These are phyloP conservation scores for Rhodamnia argentea DNA, from an alignment of 345 rosid genomes.

Conservation along the genomic window DNA sequence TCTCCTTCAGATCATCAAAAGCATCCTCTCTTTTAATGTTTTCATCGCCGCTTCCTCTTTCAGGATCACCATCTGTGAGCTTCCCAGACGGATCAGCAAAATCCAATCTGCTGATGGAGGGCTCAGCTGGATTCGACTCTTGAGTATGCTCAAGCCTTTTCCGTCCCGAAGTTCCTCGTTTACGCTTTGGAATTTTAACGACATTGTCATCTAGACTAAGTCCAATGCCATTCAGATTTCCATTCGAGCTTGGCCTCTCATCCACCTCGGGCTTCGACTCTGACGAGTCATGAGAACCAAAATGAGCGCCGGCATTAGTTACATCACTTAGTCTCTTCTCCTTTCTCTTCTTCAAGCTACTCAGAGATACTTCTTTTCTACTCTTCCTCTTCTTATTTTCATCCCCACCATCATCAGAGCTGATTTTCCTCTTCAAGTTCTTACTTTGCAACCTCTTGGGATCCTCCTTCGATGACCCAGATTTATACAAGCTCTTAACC, in stretches of 20 bases:
- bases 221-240: conserved; percentile 32
- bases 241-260: conserved; percentile 22
- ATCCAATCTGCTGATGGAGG: conserved; percentile 21
- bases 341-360: conserved; percentile 37
- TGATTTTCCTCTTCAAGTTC: conserved; percentile 53
- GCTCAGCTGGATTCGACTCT: conserved; percentile 24
- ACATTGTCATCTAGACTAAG: conserved; percentile 36
- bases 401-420: conserved; percentile 21
- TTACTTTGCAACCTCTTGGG: conserved; percentile 6
- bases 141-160: conserved; percentile 44
- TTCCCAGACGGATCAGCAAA: conserved; percentile 21
- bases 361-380: conserved; percentile 43
- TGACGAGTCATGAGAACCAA: conserved; percentile 18
- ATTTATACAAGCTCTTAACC: conserved; percentile 71
- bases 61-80: conserved; percentile 22
- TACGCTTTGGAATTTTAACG: conserved; percentile 66
- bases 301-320: conserved; percentile 29
- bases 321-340: conserved; percentile 35
- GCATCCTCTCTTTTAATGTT: conserved; percentile 28
- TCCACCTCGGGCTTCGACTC: conserved; percentile 26
- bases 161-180: conserved; percentile 71
- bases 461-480: conserved; percentile 36
- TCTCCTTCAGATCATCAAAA: conserved; percentile 25
- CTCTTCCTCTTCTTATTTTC: conserved; percentile 47
- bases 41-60: conserved; percentile 14